Percentiles rank a stretch among this genome's conserved stretches.
Evolutionary conservation across 441 rosid genomes (phyloP).

Genomic region (Manihot esculenta): DNA sequence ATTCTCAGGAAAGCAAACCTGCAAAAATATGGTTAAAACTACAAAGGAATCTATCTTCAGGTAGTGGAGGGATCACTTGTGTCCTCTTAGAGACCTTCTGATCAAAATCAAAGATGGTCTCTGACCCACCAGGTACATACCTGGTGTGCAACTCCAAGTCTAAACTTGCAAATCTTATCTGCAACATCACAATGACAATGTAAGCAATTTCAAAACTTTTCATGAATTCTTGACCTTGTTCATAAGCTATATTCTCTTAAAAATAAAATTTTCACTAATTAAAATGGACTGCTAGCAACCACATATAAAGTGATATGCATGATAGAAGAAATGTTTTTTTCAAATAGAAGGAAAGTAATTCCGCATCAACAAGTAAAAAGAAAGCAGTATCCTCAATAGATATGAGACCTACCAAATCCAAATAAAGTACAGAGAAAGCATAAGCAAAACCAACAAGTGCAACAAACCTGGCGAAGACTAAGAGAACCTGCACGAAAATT

Average conservation of each 20-base stretch:
- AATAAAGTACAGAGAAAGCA: not conserved
- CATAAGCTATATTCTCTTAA: too few species aligned
- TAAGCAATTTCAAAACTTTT: slow-evolving; percentile 2
- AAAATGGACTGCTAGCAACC: not conserved
- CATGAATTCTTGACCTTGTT: too few species aligned
- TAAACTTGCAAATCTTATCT: slow-evolving; percentile 70
- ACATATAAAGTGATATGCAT: not conserved
- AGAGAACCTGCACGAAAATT: slow-evolving; percentile 86
- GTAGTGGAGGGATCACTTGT: slow-evolving; percentile 73
- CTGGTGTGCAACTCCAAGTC: slow-evolving; percentile 85
- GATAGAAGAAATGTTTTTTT: not conserved
- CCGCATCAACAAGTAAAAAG: not conserved
- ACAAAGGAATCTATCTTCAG: slow-evolving; percentile 89
- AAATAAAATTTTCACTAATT: not conserved
- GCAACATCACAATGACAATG: slow-evolving; percentile 29
- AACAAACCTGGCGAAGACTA: slow-evolving; percentile 86
- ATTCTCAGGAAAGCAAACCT: slow-evolving; percentile 40
- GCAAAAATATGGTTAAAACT: slow-evolving; percentile 86
- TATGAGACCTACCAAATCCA: not conserved
- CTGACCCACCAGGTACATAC: slow-evolving; percentile 69
- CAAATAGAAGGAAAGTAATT: too few species aligned
- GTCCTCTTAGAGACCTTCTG: slow-evolving; percentile 62
- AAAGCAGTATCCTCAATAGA: not conserved
- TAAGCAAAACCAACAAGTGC: not conserved
- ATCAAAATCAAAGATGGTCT: slow-evolving; percentile 77